Evolutionary conservation across 2,329 filamentous ascomycete genomes (phyloP).

Genomic region (Botrytis aclada): DNA sequence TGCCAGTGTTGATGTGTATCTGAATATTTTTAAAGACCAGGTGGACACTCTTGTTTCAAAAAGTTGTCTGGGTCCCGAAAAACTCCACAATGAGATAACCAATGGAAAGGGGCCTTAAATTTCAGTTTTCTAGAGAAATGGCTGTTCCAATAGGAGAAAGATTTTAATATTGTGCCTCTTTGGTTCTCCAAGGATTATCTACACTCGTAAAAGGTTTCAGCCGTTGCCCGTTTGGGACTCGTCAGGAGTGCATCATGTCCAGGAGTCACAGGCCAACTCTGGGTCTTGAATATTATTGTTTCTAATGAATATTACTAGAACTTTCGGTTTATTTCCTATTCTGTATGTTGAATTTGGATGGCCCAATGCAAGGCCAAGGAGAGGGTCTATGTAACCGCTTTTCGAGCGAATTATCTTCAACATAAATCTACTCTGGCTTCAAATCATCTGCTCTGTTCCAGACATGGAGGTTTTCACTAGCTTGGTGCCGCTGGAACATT

Average conservation of each 20-base stretch:
- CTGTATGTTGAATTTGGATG: background rate
- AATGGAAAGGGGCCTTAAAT: background rate
- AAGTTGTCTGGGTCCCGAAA: background rate
- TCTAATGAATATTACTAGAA: background rate
- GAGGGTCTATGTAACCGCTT: background rate
- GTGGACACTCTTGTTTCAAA: background rate
- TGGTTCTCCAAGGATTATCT: conserved; percentile 8
- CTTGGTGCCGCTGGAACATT: background rate
- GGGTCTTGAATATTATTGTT: background rate
- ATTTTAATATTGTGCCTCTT: background rate
- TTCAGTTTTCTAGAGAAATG: background rate
- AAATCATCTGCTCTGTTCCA: background rate
- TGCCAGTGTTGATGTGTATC: background rate
- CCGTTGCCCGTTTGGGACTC: conserved; percentile 3
- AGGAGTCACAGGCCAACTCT: background rate
- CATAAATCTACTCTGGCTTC: background rate
- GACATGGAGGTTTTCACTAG: background rate
- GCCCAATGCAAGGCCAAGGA: background rate
- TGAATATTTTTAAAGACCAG: background rate
- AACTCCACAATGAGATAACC: background rate
- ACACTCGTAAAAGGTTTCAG: background rate
- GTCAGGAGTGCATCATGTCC: background rate
- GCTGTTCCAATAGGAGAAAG: background rate
- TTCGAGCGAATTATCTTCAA: background rate
- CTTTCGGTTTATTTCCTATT: conserved; percentile 14